Conservation (phyloP, 495 filamentous ascomycete species). For the Endocarpon pusillum region DNA sequence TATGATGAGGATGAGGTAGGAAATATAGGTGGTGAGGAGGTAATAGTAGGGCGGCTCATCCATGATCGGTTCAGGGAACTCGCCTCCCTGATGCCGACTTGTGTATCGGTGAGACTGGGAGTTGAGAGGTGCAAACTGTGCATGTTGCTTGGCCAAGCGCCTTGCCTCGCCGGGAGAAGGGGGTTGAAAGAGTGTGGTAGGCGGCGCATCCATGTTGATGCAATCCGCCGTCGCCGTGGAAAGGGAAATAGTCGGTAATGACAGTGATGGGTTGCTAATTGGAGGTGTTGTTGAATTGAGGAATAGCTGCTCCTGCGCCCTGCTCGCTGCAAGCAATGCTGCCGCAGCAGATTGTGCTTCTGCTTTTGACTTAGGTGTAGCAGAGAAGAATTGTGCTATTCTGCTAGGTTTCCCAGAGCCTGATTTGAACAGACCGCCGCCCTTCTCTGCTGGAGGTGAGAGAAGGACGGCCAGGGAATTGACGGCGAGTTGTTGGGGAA, state of each 20-base stretch:
- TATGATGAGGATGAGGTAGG: conserved; percentile 86
- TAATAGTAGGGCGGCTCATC: conserved; percentile 97
- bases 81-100: conserved; percentile 63
- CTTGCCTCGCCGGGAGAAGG: conserved; percentile 73
- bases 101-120: conserved; percentile 68
- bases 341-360: conserved; percentile 31
- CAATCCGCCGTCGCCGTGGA: conserved; percentile 77
- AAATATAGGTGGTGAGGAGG: conserved; percentile 90
- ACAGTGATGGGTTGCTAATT: conserved; percentile 54
- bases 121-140: conserved; percentile 81
- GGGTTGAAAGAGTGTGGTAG: conserved; percentile 78
- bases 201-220: conserved; percentile 49
- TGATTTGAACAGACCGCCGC: conserved; percentile 26
- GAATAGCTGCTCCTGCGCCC: conserved; percentile 37
- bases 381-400: conserved; percentile 39
- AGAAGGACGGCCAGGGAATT: conserved; percentile 25
- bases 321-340: conserved; percentile 41
- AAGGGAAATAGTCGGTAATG: conserved; percentile 80
- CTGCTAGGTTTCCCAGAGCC: conserved; percentile 50
- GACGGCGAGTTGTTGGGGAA: conserved; percentile 27
- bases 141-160: conserved; percentile 57
- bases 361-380: conserved; percentile 37
- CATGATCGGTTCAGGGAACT: conserved; percentile 66
- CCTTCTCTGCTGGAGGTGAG: conserved; percentile 31
- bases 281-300: conserved; percentile 33